Base-by-base conservation (phyloP, 2,329 filamentous ascomycete species). In the Thermoascus crustaceus region DNA sequence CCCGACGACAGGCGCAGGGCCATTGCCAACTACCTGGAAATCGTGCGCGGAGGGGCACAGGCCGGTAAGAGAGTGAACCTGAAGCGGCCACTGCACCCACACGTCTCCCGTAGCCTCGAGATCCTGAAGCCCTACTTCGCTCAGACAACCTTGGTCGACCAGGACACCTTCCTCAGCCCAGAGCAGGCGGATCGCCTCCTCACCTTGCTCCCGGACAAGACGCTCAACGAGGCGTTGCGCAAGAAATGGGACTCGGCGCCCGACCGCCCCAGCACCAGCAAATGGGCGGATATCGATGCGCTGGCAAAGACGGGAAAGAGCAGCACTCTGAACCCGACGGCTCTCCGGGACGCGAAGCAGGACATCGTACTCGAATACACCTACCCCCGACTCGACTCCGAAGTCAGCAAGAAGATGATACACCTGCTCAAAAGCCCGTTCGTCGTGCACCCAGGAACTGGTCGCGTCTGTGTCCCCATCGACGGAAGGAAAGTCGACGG, bases 381-480 rank as follows among this genome's bases (percentile, higher is more conserved):
- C 5, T 98, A 98, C 61, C 91, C 91, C 3, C 82, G 91, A 24
- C 82, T 98, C 36, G 91, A 98, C 69, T 88, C 91, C 42, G 87
- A 94, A 61, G 91, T 98, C 57, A 91, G 84, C 55, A 96, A 96
- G 71, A 94, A 95, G 59, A 77, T 94, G 38, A 96, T 95, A 67
- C 91, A 98, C 73, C 77, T 98, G 72, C 79, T 98, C 49, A 98
- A 98, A 60, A 88, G 82, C 43, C 91, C 91, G 0, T 98, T 98
- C 54, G 89, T 95, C 41, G 81, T 98, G 23, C 91, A 98, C 58
- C 91, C 91, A 0, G 87, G 87, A 11, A 98, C 91, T 0, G 89
- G 91, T 1, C 71, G 89, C 36, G 85, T 98, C 5, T 98, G 91
- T 66, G 91, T 98, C 34, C 91, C 91, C 2, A 96, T 98, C 51